Percentiles rank a stretch among this genome's conserved stretches.
phyloP scores from a whole-genome alignment of 108 stramenopile genomes.

The Nitzschia sp. region DNA sequence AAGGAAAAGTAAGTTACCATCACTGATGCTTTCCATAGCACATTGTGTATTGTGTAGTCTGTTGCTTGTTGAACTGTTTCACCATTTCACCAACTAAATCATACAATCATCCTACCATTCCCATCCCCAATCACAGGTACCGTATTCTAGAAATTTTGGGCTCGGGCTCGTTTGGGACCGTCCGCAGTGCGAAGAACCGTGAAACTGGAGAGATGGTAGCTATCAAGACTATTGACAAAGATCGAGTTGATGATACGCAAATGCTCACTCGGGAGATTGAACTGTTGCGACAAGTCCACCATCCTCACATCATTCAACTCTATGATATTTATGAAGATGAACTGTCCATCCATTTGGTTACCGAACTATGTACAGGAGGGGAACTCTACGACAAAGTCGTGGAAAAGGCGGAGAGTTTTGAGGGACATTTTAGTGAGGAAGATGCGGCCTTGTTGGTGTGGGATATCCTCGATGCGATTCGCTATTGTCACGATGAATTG shows the following conservation, averaged over 20 bases:
- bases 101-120: not conserved
- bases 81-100: no score
- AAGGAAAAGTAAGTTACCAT: no score
- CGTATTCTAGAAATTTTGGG: constrained; percentile 25
- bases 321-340: constrained; percentile 78
- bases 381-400: constrained; percentile 79
- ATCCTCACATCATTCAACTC: constrained; percentile 78
- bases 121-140: no score
- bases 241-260: constrained; percentile 22
- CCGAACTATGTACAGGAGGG: constrained; percentile 47
- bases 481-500: constrained; percentile 60
- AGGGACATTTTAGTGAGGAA: constrained; percentile 43
- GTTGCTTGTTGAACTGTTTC: no score
- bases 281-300: constrained; percentile 55
- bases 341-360: constrained; percentile 50
- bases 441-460: constrained; percentile 51
- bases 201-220: constrained; percentile 31
- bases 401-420: constrained; percentile 35
- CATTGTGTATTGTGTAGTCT: no score
- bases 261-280: constrained; percentile 41
- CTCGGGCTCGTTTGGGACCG: constrained; percentile 16
- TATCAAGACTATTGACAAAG: constrained; percentile 46
- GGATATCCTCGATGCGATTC: constrained; percentile 61
- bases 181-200: constrained; percentile 12
- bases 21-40: no score